These are phyloP conservation scores for Chalciporus sp. DNA, from an alignment of 1,284 basidiomycete genomes.

Conservation along the genomic window DNA sequence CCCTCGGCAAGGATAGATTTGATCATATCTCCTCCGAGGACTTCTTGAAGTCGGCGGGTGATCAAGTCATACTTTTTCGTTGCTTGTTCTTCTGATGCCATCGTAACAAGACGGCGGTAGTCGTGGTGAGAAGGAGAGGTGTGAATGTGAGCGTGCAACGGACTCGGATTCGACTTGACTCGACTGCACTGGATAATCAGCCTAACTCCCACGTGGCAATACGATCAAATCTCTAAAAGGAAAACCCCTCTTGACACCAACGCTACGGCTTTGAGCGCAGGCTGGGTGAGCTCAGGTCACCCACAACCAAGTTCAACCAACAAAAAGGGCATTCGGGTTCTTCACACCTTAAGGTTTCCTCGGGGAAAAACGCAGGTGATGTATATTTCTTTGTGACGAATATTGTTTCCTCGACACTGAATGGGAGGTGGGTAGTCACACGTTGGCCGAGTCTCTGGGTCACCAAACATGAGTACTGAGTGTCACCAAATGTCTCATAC, in stretches of 20 bases:
- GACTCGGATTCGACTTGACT: constrained; percentile 12
- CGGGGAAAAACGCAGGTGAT: too few species aligned
- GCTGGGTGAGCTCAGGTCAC: too few species aligned
- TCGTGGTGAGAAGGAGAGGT: constrained; percentile 3
- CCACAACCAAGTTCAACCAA: too few species aligned
- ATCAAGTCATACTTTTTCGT: constrained; percentile 85
- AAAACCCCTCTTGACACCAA: neutral
- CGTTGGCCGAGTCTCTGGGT: too few species aligned
- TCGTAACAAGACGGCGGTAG: constrained; percentile 6
- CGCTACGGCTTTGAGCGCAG: too few species aligned
- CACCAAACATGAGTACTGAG: too few species aligned
- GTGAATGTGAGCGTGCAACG: neutral
- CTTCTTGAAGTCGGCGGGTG: constrained; percentile 85
- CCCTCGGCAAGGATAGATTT: constrained; percentile 83
- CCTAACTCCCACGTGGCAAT: constrained; percentile 14
- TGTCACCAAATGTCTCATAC: too few species aligned
- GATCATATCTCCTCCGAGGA: constrained; percentile 85
- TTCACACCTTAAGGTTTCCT: too few species aligned
- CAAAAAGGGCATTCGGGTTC: too few species aligned
- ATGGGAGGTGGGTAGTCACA: too few species aligned
- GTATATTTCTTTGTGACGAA: too few species aligned
- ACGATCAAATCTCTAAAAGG: neutral
- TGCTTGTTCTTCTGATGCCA: constrained; percentile 33
- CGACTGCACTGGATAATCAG: constrained; percentile 8
- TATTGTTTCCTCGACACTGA: too few species aligned